These are phyloP conservation scores for Exophiala calicioides DNA, from an alignment of 2,329 filamentous ascomycete species.

Conservation along the genomic window DNA sequence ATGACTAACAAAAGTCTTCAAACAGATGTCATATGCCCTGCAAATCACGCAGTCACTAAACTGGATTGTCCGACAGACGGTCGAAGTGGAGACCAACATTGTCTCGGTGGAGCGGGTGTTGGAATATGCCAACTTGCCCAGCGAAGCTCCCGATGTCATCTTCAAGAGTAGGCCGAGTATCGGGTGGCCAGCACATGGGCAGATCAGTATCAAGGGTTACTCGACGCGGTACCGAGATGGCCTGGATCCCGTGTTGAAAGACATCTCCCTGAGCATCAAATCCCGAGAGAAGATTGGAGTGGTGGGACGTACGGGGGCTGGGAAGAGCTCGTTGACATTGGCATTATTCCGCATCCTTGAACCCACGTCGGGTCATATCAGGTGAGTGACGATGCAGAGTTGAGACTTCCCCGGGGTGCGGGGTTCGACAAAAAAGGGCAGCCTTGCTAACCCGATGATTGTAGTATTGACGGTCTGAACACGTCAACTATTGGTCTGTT, in stretches of 20 bases:
- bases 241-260: slow-evolving; percentile 88
- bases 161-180: slow-evolving; percentile 81
- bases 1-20: slow-evolving; percentile 8
- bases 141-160: slow-evolving; percentile 92
- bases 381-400: slow-evolving; percentile 36
- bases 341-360: slow-evolving; percentile 96
- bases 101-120: slow-evolving; percentile 97
- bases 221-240: slow-evolving; percentile 90
- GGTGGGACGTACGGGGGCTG: slow-evolving; percentile 91
- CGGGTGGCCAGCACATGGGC: slow-evolving; percentile 87
- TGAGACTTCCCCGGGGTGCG: background rate
- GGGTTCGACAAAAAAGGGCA: background rate
- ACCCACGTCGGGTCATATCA: slow-evolving; percentile 74
- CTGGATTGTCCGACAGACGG: slow-evolving; percentile 98
- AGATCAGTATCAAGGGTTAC: slow-evolving; percentile 88
- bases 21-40: slow-evolving; percentile 93
- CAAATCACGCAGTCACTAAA: slow-evolving; percentile 97
- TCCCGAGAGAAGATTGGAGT: slow-evolving; percentile 97
- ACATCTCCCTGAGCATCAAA: slow-evolving; percentile 89
- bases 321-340: slow-evolving; percentile 91
- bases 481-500: slow-evolving; percentile 87
- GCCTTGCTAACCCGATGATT: slow-evolving; percentile 7
- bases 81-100: slow-evolving; percentile 99
- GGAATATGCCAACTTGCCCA: slow-evolving; percentile 88
- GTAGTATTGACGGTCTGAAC: slow-evolving; percentile 80